These are phyloP conservation scores for Thelonectria olida DNA, from an alignment of 2,329 filamentous ascomycete species.

Conservation along the genomic window DNA sequence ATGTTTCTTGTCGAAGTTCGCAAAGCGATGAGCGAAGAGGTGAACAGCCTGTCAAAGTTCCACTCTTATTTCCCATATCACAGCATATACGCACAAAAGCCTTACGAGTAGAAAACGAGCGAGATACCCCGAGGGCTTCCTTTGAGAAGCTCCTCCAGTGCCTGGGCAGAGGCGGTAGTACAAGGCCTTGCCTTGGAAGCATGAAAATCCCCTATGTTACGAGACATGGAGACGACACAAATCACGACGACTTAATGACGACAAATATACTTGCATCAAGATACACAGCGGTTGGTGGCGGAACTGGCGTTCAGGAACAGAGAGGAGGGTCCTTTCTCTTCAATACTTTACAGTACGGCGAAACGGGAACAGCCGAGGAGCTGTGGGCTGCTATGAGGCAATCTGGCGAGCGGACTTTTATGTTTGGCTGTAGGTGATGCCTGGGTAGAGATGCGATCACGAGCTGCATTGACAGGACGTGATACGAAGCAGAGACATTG, in stretches of 20 bases:
- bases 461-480: too few species aligned
- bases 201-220: background rate
- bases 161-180: too few species aligned
- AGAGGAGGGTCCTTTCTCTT: background rate
- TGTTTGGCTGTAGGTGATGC: too few species aligned
- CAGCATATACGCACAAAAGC: slow-evolving; percentile 51
- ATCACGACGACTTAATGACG: slow-evolving; percentile 9
- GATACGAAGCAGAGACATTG: too few species aligned
- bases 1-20: slow-evolving; percentile 55
- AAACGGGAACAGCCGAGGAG: too few species aligned
- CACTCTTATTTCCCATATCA: slow-evolving; percentile 54
- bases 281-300: background rate
- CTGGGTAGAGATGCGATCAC: too few species aligned
- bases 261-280: slow-evolving; percentile 2
- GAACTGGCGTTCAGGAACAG: background rate
- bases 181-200: background rate
- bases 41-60: slow-evolving; percentile 44
- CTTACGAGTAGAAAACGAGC: slow-evolving; percentile 26
- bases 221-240: background rate
- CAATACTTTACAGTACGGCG: background rate
- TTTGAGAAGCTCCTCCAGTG: too few species aligned
- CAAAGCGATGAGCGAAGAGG: slow-evolving; percentile 48
- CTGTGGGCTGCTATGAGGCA: too few species aligned
- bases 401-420: too few species aligned
- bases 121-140: too few species aligned